phyloP scores from a whole-genome alignment of 1,284 basidiomycete species.

The Ustilago cynodontis region DNA sequence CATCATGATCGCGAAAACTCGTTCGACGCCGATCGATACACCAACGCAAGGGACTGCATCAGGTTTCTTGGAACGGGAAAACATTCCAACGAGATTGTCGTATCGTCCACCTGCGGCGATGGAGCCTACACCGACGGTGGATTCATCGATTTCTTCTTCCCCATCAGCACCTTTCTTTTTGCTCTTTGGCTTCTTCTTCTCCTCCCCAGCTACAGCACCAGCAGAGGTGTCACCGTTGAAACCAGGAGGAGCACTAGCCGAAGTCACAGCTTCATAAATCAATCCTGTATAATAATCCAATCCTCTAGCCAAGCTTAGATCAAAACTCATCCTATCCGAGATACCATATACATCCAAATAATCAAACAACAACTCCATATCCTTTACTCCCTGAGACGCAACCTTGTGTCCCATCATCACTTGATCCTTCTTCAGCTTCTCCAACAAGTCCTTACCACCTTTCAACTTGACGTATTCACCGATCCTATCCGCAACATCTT shows the following conservation, averaged over 20 bases:
- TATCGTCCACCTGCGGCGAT: constrained; percentile 97
- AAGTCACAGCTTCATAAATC: constrained; percentile 96
- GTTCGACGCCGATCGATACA: constrained; percentile 91
- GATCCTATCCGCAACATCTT: constrained; percentile 89
- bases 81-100: constrained; percentile 95
- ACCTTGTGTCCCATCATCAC: constrained; percentile 79
- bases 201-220: constrained; percentile 40
- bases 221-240: constrained; percentile 71
- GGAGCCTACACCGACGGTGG: constrained; percentile 92
- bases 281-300: constrained; percentile 99
- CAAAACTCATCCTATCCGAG: constrained; percentile 84
- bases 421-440: constrained; percentile 79
- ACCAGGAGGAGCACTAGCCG: constrained; percentile 89
- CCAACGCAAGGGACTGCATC: constrained; percentile 90
- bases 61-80: constrained; percentile 80
- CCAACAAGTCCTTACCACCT: constrained; percentile 83
- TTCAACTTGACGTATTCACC: constrained; percentile 93
- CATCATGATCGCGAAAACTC: constrained; percentile 94
- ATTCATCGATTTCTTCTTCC: constrained; percentile 88
- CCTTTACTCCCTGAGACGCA: constrained; percentile 84
- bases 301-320: constrained; percentile 93
- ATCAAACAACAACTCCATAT: constrained; percentile 88
- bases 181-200: constrained; percentile 72
- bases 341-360: constrained; percentile 86
- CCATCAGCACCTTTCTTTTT: constrained; percentile 72